Conservation (phyloP, 2,329 filamentous ascomycete genomes). For the Nemania bipapillata region DNA sequence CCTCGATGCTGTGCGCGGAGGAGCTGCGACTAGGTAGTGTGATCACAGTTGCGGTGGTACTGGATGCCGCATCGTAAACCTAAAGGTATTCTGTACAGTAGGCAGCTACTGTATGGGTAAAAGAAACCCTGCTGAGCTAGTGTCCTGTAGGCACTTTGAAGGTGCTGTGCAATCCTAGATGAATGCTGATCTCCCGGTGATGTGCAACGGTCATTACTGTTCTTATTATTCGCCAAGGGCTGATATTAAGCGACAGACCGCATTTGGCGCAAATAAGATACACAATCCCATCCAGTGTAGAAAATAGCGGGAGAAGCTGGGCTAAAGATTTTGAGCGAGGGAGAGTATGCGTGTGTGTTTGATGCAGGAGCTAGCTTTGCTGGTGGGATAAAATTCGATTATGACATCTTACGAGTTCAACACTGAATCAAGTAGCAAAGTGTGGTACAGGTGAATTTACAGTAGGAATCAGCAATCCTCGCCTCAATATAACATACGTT, state of each 20-base stretch:
- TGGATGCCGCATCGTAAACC: constrained; percentile 9
- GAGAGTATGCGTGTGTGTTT: too few species aligned
- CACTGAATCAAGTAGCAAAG: not conserved
- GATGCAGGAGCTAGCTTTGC: not conserved
- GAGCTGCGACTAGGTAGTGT: not conserved
- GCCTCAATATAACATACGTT: constrained; percentile 22
- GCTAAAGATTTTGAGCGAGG: not conserved
- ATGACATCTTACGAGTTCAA: not conserved
- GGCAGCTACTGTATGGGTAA: not conserved
- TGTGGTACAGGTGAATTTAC: not conserved
- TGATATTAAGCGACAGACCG: constrained; percentile 13
- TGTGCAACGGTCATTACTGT: constrained; percentile 27
- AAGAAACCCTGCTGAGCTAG: not conserved
- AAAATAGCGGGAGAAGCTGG: not conserved
- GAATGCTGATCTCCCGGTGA: constrained; percentile 27
- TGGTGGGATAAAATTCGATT: not conserved
- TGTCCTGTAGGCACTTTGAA: not conserved
- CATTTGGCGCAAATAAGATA: constrained; percentile 23
- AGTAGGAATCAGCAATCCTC: not conserved
- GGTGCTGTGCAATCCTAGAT: constrained; percentile 1
- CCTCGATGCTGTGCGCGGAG: not conserved
- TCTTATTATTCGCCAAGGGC: constrained; percentile 14
- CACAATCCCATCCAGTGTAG: not conserved
- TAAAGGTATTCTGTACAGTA: not conserved
- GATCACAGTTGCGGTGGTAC: not conserved